phyloP scores from a whole-genome alignment of 139 green algal species.

The Pseudopediastrum boryanum region DNA sequence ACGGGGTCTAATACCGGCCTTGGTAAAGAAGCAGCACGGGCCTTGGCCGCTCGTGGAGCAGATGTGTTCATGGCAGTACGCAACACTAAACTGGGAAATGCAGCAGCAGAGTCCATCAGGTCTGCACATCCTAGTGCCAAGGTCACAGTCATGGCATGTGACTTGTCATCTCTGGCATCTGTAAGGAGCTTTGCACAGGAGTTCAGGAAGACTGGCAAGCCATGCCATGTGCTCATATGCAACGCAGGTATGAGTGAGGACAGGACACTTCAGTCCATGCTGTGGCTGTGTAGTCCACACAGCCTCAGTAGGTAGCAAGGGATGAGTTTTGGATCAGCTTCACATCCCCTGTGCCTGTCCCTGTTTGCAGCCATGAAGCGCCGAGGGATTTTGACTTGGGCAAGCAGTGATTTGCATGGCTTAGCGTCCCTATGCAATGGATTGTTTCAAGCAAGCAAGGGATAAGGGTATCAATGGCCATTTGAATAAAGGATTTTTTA shows the following conservation, averaged over 20 bases:
- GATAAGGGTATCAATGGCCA: too few relatives aligned
- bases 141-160: constrained; percentile 27
- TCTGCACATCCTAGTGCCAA: background rate
- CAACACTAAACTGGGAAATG: constrained; percentile 24
- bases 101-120: constrained; percentile 20
- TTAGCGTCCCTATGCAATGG: too few relatives aligned
- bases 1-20: constrained; percentile 44
- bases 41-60: background rate
- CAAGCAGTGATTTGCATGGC: too few relatives aligned
- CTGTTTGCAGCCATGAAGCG: too few relatives aligned
- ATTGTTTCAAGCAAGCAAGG: too few relatives aligned
- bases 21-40: constrained; percentile 33
- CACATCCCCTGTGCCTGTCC: too few relatives aligned
- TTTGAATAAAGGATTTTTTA: too few relatives aligned
- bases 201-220: constrained; percentile 24
- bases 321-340: too few relatives aligned
- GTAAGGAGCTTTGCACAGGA: constrained; percentile 34
- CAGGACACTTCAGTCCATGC: too few relatives aligned
- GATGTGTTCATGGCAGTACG: constrained; percentile 43
- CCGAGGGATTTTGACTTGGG: too few relatives aligned
- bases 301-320: too few relatives aligned
- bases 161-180: constrained; percentile 40
- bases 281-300: background rate
- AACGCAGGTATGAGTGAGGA: constrained; percentile 34
- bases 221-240: constrained; percentile 36